Percentiles rank a stretch among this genome's conserved stretches.
Evolutionary conservation across 1,139 yeast species (phyloP).

Genomic region (Arxiozyma telluris): DNA sequence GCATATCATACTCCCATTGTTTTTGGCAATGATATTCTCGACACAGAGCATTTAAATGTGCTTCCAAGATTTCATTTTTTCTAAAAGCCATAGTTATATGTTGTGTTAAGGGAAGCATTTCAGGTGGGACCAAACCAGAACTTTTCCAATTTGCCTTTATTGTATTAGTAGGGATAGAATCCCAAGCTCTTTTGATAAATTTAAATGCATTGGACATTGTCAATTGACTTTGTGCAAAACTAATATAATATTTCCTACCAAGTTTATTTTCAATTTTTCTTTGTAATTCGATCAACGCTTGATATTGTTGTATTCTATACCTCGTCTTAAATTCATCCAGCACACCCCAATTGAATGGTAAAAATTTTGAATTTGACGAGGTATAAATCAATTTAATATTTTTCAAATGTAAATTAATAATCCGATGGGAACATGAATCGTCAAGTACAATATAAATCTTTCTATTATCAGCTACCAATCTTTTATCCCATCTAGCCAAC

Average conservation of each 20-base stretch:
- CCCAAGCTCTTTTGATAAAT: slow-evolving; percentile 52
- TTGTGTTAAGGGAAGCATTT: slow-evolving; percentile 23
- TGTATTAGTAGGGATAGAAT: slow-evolving; percentile 37
- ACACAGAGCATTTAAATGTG: slow-evolving; percentile 38
- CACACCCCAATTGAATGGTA: slow-evolving; percentile 60
- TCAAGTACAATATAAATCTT: slow-evolving; percentile 49
- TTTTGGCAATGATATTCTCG: slow-evolving; percentile 40
- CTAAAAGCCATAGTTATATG: slow-evolving; percentile 30
- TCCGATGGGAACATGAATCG: slow-evolving; percentile 56
- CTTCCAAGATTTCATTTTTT: slow-evolving; percentile 31
- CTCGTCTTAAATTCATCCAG: slow-evolving; percentile 52
- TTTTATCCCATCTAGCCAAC: slow-evolving; percentile 50
- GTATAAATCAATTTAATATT: slow-evolving; percentile 42
- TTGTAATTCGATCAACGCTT: slow-evolving; percentile 37
- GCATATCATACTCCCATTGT: slow-evolving; percentile 52
- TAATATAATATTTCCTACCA: slow-evolving; percentile 17
- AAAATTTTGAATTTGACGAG: slow-evolving; percentile 35
- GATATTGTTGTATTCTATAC: slow-evolving; percentile 52
- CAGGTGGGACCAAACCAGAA: slow-evolving; percentile 33
- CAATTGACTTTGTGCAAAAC: slow-evolving; percentile 35
- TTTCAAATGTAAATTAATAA: slow-evolving; percentile 46
- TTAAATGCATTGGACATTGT: slow-evolving; percentile 50
- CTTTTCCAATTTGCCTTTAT: slow-evolving; percentile 48
- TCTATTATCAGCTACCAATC: slow-evolving; percentile 38
- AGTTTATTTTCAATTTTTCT: slow-evolving; percentile 25